Evolutionary conservation across 208 protist genomes (phyloP).

Genomic region (Crithidia expoeki): DNA sequence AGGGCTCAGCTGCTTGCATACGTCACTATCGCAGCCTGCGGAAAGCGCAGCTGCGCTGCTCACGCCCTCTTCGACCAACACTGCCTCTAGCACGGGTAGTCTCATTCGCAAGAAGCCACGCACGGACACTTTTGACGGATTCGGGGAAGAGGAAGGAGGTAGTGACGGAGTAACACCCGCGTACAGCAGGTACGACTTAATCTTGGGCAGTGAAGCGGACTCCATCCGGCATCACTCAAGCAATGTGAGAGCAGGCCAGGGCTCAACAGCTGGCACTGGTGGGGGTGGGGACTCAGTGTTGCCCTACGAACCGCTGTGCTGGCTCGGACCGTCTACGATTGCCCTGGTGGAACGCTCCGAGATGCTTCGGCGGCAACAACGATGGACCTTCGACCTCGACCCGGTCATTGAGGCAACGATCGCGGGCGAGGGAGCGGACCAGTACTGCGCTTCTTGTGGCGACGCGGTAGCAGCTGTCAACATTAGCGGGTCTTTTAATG

Average conservation of each 20-base stretch:
- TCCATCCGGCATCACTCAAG: slow-evolving; percentile 18
- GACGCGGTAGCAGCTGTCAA: background rate
- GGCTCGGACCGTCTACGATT: slow-evolving; percentile 55
- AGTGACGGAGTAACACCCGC: background rate
- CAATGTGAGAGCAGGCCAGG: background rate
- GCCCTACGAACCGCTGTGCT: slow-evolving; percentile 48
- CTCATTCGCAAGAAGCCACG: slow-evolving; percentile 24
- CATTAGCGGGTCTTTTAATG: background rate
- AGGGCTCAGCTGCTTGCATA: background rate
- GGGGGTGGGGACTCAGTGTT: background rate
- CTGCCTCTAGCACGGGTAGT: slow-evolving; percentile 13
- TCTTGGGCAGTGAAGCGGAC: background rate
- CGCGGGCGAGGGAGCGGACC: slow-evolving; percentile 6
- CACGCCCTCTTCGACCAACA: background rate
- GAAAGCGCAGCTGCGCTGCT: background rate
- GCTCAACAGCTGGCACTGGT: background rate
- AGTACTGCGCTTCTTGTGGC: background rate
- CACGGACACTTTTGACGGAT: background rate
- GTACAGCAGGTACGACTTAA: background rate
- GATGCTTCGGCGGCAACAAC: slow-evolving; percentile 45
- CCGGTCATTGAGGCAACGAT: slow-evolving; percentile 69
- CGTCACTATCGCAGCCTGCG: background rate
- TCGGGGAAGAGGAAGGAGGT: background rate
- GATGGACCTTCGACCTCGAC: slow-evolving; percentile 74
- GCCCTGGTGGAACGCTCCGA: slow-evolving; percentile 56